Percentiles rank a stretch among this genome's conserved stretches.
Evolutionary conservation across 768 basidiomycete genomes (phyloP).

Genomic region (Boletus sp.): DNA sequence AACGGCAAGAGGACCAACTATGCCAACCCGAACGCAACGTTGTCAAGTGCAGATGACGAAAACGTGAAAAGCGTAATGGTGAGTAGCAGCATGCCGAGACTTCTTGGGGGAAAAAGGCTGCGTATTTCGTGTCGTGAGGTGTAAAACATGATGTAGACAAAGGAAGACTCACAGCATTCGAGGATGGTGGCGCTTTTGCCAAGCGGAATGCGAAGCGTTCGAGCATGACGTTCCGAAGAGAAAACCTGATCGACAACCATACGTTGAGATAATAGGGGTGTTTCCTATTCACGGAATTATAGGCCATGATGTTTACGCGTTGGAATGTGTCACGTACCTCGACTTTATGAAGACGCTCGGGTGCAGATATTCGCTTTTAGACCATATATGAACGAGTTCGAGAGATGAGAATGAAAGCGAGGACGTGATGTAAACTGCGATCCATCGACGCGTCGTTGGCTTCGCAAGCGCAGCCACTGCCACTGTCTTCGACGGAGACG

Average conservation of each 20-base stretch:
- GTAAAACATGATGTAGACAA: background rate
- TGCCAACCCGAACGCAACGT: conserved; percentile 43
- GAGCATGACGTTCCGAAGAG: conserved; percentile 55
- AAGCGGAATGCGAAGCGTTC: conserved; percentile 58
- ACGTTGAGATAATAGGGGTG: conserved; percentile 74
- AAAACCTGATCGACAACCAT: conserved; percentile 44
- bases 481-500: conserved; percentile 53
- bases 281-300: conserved; percentile 45
- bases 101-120: conserved; percentile 24
- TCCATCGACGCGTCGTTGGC: conserved; percentile 42
- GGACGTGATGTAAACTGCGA: conserved; percentile 47
- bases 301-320: background rate
- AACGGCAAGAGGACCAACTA: conserved; percentile 52
- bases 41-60: conserved; percentile 38
- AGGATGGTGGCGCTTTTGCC: conserved; percentile 22
- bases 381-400: conserved; percentile 38
- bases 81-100: conserved; percentile 28
- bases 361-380: conserved; percentile 36
- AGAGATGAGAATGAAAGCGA: conserved; percentile 42
- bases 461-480: conserved; percentile 47
- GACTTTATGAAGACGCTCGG: conserved; percentile 65
- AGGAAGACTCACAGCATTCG: conserved; percentile 18
- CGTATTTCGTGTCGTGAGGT: background rate
- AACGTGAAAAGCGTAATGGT: conserved; percentile 43
- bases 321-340: conserved; percentile 42